Evolutionary conservation across 2,329 filamentous ascomycete genomes (phyloP), one percentile per base, ranked within the genome.

Genomic region (Verticillium klebahnii): DNA sequence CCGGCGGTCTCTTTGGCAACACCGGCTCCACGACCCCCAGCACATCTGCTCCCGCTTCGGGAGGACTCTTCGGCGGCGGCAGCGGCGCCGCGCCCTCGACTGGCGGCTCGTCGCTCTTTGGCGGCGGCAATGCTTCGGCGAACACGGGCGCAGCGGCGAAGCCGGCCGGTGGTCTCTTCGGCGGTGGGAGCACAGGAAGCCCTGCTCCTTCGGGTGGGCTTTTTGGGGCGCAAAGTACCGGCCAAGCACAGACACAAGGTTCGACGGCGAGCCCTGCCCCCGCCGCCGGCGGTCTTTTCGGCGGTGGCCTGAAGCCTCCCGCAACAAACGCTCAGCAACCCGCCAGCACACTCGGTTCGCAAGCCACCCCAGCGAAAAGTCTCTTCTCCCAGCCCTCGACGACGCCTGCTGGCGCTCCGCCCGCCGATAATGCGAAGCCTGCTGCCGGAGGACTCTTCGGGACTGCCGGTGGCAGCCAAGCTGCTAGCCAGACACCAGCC

Each of bases 361-460:
- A 73, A 56, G 71, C 75, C 23, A 81, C 78, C 23, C 78, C 78
- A 32, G 76, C 77, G n/a, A 85, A 84, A 70, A 78, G 81, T 17
- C 63, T 76, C 60, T 79, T 84, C 61, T 67, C 72, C n/a, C 67
- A 83, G 37, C 74, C 76, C 60, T 85, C 83, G 19, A 85, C 82
- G 2, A 85, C 83, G 39, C 82, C 83, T 17, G 82, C 83, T 25
- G 83, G 83, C 39, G 78, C 80, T n/a, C 83, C 83, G 61, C 82
- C 82, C 0, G 68, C 75, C 5, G 76, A 74, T 60, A 65, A 67
- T 40, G 60, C 61, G 32, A 74, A 76, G 63, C 62, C 72, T 39
- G 67, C 70, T 14, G 66, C 67, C 7, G 64, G 71, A 32, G 69
- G 68, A 60, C 67, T 75, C 29, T 77, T 78, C 63, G 70, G 74